Evolutionary conservation across 139 green algal species (phyloP).

Genomic region (Micractinium conductrix): DNA sequence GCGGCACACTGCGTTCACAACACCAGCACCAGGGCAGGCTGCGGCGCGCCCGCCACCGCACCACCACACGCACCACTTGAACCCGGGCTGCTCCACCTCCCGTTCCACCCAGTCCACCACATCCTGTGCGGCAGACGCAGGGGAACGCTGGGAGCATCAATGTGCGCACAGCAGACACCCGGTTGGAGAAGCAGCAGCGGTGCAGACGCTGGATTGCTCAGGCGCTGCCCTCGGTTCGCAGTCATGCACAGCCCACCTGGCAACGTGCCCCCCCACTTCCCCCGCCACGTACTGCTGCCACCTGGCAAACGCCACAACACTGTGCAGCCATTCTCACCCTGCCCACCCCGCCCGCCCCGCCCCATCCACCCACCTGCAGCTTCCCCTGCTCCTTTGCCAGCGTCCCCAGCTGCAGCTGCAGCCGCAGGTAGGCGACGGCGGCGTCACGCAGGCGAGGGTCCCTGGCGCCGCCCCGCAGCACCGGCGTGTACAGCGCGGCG

Average conservation of each 20-base stretch:
- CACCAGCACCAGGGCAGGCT: no score
- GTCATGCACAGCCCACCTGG: background rate
- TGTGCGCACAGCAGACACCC: background rate
- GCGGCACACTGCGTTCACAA: no score
- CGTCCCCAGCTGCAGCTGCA: slow-evolving; percentile 44
- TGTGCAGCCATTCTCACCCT: no score
- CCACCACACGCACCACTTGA: slow-evolving; percentile 42
- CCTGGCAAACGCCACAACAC: no score
- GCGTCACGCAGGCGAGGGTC: slow-evolving; percentile 42
- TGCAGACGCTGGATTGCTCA: no score
- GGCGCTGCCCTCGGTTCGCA: no score
- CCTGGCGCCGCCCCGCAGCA: slow-evolving; percentile 19
- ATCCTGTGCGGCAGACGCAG: background rate
- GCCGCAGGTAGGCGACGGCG: slow-evolving; percentile 40
- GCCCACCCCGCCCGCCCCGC: background rate
- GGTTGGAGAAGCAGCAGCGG: background rate
- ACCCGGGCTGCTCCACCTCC: slow-evolving; percentile 28
- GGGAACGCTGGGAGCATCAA: background rate
- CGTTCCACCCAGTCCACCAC: slow-evolving; percentile 31
- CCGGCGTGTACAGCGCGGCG: slow-evolving; percentile 12
- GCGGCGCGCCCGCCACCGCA: no score
- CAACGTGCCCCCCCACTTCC: no score
- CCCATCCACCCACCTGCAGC: background rate
- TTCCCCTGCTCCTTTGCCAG: background rate
- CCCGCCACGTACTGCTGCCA: no score